Evolutionary conservation across 352 stramenopile genomes (phyloP), one percentile per base, ranked within the genome.

Genomic region (Phytophthora capsici): DNA sequence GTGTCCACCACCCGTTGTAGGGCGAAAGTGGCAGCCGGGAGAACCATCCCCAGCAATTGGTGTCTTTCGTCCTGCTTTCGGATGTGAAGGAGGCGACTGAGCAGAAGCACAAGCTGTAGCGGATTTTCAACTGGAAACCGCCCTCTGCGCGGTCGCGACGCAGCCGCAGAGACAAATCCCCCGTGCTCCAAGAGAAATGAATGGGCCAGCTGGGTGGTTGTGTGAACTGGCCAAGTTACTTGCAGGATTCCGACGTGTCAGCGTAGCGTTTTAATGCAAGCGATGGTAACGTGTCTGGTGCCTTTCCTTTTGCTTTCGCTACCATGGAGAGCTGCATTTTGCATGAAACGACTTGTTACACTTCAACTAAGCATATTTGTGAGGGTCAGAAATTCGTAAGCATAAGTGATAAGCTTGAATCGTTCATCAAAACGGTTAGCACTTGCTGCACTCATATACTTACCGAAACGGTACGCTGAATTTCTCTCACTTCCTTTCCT

Each of bases 381-480:
- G 26, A 30, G 6, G 26, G 2, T 40, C 45, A 26, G 45, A 52
- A 20, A 4, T 30, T 5, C 26, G 6, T 5, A n/a, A n/a, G n/a
- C n/a, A 7, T 30, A 30, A 34, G 8, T 34, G 28, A 34, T 14
- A 34, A 34, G 28, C 28, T 34, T 12, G 28, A 34, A 34, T 53
- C 46, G 48, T 56, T 56, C 48, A 23, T 45, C 48, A 56, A 34
- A 32, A 34, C n/a, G 28, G 28, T 34, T 34, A 30, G 28, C 28
- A 34, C 13, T 34, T 34, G 28, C 28, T 34, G 28, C 28, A 34
- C 28, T 34, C 47, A 70, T 40, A 41, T 40, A 59, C 28, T n/a
- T 40, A 70, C 22, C 38, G 22, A 70, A 70, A 53, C 48, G 51
- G 48, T 57, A 66, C 62, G 59, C 23, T 58, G 62, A 69, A 69